phyloP scores from a whole-genome alignment of 2,329 filamentous ascomycete species.

The Periconia sp. region DNA sequence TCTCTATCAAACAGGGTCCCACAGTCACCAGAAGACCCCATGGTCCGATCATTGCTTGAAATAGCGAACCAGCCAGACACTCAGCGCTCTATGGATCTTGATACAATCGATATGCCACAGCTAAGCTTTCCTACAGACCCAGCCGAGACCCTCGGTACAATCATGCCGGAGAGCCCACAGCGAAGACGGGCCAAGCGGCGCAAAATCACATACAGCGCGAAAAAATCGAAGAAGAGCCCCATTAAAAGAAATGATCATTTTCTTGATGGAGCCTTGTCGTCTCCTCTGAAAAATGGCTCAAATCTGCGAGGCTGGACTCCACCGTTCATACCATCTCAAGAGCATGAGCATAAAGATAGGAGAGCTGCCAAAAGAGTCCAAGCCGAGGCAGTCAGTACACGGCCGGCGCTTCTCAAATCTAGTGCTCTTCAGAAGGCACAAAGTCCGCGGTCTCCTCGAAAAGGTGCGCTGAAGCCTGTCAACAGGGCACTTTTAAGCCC shows the following conservation, averaged over 20 bases:
- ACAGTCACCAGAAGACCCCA: constrained; percentile 3
- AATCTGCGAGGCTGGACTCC: constrained; percentile 26
- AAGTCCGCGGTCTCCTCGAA: too few relatives aligned
- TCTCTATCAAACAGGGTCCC: constrained; percentile 23
- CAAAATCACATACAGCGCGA: constrained; percentile 32
- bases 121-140: constrained; percentile 38
- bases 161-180: constrained; percentile 31
- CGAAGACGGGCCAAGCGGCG: constrained; percentile 37
- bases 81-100: constrained; percentile 34
- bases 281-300: constrained; percentile 17
- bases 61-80: constrained; percentile 44
- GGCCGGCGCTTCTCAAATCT: constrained; percentile 17
- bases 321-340: constrained; percentile 27
- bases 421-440: constrained; percentile 21
- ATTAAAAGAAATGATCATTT: constrained; percentile 18
- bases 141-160: constrained; percentile 40
- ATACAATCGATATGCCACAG: constrained; percentile 41
- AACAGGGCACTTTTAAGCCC: constrained; percentile 28
- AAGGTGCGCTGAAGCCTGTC: constrained; percentile 36
- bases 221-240: constrained; percentile 26
- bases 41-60: constrained; percentile 39
- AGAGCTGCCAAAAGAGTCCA: constrained; percentile 32
- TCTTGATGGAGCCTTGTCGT: constrained; percentile 16
- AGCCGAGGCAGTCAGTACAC: constrained; percentile 23
- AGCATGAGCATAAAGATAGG: constrained; percentile 44